Evolutionary conservation across 75 land plant species (phyloP).

Genomic region (Chamaecyparis obtusa): DNA sequence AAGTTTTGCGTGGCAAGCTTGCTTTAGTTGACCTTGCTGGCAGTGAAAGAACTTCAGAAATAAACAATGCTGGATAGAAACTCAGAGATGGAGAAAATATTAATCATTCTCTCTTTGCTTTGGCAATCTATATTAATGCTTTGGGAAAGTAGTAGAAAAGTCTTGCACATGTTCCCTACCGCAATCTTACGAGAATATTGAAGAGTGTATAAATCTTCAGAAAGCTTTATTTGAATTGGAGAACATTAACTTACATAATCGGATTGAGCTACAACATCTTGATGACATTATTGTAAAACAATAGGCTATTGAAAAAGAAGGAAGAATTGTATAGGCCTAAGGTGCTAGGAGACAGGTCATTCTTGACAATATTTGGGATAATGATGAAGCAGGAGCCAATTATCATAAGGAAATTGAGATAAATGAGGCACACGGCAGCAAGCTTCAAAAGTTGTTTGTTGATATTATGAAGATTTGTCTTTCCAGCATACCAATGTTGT

Average conservation of each 20-base stretch:
- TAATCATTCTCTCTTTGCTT: no score
- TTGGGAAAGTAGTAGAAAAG: no score
- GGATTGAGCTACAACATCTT: slow-evolving; percentile 84
- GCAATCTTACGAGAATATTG: slow-evolving; percentile 96
- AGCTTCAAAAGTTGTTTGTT: slow-evolving; percentile 80
- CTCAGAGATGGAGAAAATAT: no score
- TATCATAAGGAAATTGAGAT: slow-evolving; percentile 88
- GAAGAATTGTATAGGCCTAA: slow-evolving; percentile 56
- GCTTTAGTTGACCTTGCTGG: no score
- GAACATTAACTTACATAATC: slow-evolving; percentile 77
- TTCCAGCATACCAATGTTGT: no score
- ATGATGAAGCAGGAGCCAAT: slow-evolving; percentile 87
- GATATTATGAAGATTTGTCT: no score
- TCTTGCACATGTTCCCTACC: no score
- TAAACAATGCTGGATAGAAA: no score
- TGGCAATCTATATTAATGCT: no score
- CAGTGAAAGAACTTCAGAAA: no score
- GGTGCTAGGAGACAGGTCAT: slow-evolving; percentile 77
- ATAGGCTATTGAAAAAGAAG: slow-evolving; percentile 76
- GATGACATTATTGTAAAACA: slow-evolving; percentile 85
- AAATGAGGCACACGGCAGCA: slow-evolving; percentile 77
- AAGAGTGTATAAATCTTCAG: slow-evolving; percentile 90
- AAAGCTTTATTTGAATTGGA: slow-evolving; percentile 95
- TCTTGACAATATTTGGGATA: slow-evolving; percentile 94
- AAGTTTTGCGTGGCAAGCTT: no score